These are phyloP conservation scores for Nothopassalora personata DNA, from an alignment of 2,329 filamentous ascomycete species.

Conservation along the genomic window DNA sequence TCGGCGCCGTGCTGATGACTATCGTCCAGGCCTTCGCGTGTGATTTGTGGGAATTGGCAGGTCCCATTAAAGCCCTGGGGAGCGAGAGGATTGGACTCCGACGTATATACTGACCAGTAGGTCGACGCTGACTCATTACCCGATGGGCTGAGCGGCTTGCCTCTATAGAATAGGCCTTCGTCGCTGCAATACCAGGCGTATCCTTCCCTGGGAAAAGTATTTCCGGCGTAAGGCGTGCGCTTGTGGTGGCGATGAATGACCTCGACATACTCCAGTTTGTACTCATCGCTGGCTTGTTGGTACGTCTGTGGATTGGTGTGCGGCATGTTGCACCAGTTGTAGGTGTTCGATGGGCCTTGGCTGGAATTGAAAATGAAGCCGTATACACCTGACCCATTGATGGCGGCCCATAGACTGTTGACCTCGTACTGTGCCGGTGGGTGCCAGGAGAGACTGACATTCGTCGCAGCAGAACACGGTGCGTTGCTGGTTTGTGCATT, in stretches of 20 bases:
- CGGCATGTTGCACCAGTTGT: slow-evolving; percentile 87
- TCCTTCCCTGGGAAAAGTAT: slow-evolving; percentile 68
- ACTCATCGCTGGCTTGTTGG: slow-evolving; percentile 45
- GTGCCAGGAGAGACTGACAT: slow-evolving; percentile 51
- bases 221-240: slow-evolving; percentile 71
- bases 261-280: slow-evolving; percentile 68
- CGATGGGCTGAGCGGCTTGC: slow-evolving; percentile 47
- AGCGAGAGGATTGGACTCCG: slow-evolving; percentile 60
- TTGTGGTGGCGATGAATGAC: slow-evolving; percentile 83
- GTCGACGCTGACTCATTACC: slow-evolving; percentile 50
- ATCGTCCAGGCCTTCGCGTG: slow-evolving; percentile 64
- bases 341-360: slow-evolving; percentile 54
- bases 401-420: slow-evolving; percentile 56
- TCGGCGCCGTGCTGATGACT: slow-evolving; percentile 72
- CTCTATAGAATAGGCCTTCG: slow-evolving; percentile 65
- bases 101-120: slow-evolving; percentile 62
- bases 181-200: slow-evolving; percentile 70
- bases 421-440: slow-evolving; percentile 51
- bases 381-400: slow-evolving; percentile 59
- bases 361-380: slow-evolving; percentile 68
- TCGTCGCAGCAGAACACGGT: slow-evolving; percentile 11
- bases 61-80: slow-evolving; percentile 64
- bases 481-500: neutral
- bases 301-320: slow-evolving; percentile 69
- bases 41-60: slow-evolving; percentile 80